Evolutionary conservation across 306 rosid genomes (phyloP).

Genomic region (Pyrus communis): DNA sequence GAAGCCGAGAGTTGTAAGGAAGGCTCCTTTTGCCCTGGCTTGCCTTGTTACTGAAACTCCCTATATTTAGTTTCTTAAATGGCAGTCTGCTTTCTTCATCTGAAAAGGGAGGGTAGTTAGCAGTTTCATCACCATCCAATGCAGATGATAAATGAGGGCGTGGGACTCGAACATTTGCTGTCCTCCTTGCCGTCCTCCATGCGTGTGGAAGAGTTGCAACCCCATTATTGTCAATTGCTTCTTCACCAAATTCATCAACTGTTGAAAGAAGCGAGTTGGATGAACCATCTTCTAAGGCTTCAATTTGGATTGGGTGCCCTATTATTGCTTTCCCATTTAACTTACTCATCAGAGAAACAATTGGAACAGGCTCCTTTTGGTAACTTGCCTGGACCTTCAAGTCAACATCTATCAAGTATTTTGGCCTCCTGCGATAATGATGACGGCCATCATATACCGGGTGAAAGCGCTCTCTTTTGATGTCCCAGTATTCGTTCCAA

Average conservation of each 20-base stretch:
- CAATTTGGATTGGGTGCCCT: conserved; percentile 89
- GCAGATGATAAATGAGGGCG: conserved; percentile 61
- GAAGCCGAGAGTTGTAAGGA: conserved; percentile 26
- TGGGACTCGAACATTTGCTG: conserved; percentile 84
- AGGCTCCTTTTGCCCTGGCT: conserved; percentile 36
- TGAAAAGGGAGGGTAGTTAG: conserved; percentile 29
- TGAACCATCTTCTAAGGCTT: conserved; percentile 68
- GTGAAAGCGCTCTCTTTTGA: conserved; percentile 36
- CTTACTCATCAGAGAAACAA: conserved; percentile 85
- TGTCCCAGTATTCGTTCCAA: conserved; percentile 55
- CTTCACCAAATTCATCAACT: conserved; percentile 47
- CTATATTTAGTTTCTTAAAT: conserved; percentile 41
- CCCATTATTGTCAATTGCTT: conserved; percentile 51
- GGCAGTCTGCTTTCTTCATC: conserved; percentile 53
- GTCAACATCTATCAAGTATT: conserved; percentile 72
- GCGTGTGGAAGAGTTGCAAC: conserved; percentile 67
- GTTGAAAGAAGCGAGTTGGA: conserved; percentile 53
- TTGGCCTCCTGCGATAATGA: conserved; percentile 45
- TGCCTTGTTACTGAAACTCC: conserved; percentile 48
- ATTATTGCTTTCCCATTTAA: conserved; percentile 79
- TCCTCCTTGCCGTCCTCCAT: conserved; percentile 98
- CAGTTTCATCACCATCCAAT: conserved; percentile 45
- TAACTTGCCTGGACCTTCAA: conserved; percentile 86
- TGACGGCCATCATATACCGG: conserved; percentile 31
- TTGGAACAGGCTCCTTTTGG: conserved; percentile 78